Base-by-base conservation (phyloP, 352 stramenopile genomes). In the Globisporangium alternatum region DNA sequence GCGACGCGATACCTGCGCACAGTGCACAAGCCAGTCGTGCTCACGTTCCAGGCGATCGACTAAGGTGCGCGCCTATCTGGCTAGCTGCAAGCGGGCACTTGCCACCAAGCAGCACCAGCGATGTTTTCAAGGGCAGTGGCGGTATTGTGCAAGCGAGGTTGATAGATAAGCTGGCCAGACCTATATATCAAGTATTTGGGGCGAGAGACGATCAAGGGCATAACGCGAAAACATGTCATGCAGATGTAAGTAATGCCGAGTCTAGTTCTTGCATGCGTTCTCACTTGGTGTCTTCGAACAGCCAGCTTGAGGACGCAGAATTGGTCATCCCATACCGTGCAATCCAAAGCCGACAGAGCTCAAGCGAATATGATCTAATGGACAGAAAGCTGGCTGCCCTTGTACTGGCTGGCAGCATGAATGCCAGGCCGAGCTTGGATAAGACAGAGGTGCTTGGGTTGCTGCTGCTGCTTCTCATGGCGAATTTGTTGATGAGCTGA, bases 11-110 rank as follows among this genome's bases (percentile, higher is more conserved):
- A 90, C 60, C 64, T 94, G 57, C 80, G 83, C 19, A 91, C 80
- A 47, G 81, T 92, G 28, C 61, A 77, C 53, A 94, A 94, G 71
- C 86, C 86, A 12, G 80, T 93, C 13, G 64, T 83, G 62, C 61
- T 94, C 30, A 90, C 79, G 30, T 94, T 94, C 67, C 83, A 92
- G 66, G 86, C 83, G 19, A 85, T 91, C 60, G 82, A 91, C 65
- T 91, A 63, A 56, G 19, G 31, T 33, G 35, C 10, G 25, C 5
- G 19, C 31, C 8, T 17, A 45, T 44, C 8, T 12, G 17, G 31
- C 12, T 19, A 58, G 19, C 21, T 13, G 5, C n/a, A 21, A 28
- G 52, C 15, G 52, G 52, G 22, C 21, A n/a, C 37, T 39, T 31
- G 52, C 31, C 35, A 45, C 5, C 9, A 31, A 58, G 31, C 31